Evolutionary conservation across 2,329 filamentous ascomycete genomes (phyloP), one percentile per base, ranked within the genome.

Genomic region (Alternaria postmessia): DNA sequence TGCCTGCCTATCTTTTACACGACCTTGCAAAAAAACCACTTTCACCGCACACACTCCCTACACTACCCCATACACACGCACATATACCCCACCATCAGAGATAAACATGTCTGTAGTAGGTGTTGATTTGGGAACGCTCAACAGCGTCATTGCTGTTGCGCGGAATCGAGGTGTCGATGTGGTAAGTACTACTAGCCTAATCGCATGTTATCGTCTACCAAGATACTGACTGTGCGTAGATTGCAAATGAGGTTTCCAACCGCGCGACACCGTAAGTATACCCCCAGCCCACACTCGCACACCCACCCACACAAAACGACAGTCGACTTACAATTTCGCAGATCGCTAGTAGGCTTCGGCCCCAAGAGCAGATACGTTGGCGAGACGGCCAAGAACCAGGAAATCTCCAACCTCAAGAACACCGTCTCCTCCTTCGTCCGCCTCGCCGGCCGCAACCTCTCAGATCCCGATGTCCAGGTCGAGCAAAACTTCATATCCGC

Each of bases 391-490:
- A 98, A 98, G 88, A 98, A 94, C 70, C 94, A 97, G 84, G 95
- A 99, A 84, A 96, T 97, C 79, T 97, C 94, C 77, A 99, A 99
- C 86, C 89, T 98, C 77, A 99, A 98, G 86, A 99, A 99, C 87
- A 99, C 95, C 71, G 92, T 99, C 83, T 86, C 88, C 80, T 94
- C 89, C 70, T 87, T 99, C 75, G 97, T 97, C 85, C 92, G 95
- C 76, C 89, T 99, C 72, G 91, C 91, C 76, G 95, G 95, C 77
- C 93, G 95, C 78, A 85, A 87, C 65, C 87, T 94, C 82, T 90
- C 86, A 79, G 95, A 99, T 78, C 93, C 95, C 78, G 95, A 99
- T 86, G 86, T 97, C 66, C 87, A 93, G 82, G 87, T 95, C 77
- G 95, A 99, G 87, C 91, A 96, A 83, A 87, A 96, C 77, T 97